Base-by-base conservation (phyloP, 2,329 filamentous ascomycete genomes). In the Calonectria montana region DNA sequence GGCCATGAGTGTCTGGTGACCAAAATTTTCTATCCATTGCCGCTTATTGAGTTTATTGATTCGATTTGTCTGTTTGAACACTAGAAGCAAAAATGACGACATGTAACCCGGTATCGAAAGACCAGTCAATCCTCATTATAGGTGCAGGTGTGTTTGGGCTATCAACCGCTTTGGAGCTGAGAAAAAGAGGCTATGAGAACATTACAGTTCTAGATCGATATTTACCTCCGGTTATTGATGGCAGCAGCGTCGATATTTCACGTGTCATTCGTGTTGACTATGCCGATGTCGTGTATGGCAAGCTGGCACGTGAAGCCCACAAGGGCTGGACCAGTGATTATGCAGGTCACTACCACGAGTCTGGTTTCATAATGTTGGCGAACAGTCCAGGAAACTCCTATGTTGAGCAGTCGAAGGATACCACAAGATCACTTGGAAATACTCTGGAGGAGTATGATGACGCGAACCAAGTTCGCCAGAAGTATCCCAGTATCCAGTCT, bases 231-330 rank as follows among this genome's bases (percentile, higher is more conserved):
- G 80, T 82, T 2, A 74, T 78, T 3, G 82, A 85, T 15, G 81
- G 81, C 31, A 83, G 84, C 67, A 84, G 83, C 53, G 83, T 84
- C n/a, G 84, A 86, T 69, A 80, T 83, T 21, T 85, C 84, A 6
- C 82, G 84, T 21, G 81, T 85, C 68, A 81, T 86, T 50, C 82
- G 84, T 7, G 76, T 82, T 53, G 93, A 94, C 82, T 94, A 94
- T 77, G 90, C 91, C 15, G 88, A 92, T 74, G 82, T 87, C 0
- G 85, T 89, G 16, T 94, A 94, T 77, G 87, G 90, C 5, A 83
- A 84, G 50, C 88, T 94, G 65, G 92, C 90, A 4, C 73, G 73
- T 16, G 80, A 82, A 62, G 79, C 82, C 3, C 70, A 77, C 13
- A 61, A 73, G 0, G 78, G 75, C 2, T 83, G 81, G 81, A 62